These are phyloP conservation scores for Acer yangbiense DNA, from an alignment of 345 rosid species.

Conservation along the genomic window DNA sequence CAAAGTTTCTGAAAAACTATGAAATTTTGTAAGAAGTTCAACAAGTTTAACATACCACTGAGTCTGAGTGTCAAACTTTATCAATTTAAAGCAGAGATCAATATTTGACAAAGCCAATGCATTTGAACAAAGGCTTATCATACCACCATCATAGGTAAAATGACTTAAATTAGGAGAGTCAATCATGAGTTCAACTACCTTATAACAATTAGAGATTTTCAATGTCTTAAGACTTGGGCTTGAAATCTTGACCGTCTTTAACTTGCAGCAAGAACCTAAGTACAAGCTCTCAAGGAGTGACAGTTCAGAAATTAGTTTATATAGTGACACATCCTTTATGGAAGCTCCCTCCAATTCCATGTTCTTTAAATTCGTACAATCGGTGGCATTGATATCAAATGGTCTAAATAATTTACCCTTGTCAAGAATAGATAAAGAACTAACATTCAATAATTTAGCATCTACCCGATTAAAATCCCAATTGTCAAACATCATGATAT, in stretches of 20 bases:
- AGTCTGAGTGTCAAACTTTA: not conserved
- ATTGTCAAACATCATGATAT: not conserved
- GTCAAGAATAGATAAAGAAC: not conserved
- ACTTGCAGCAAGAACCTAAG: not conserved
- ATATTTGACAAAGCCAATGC: not conserved
- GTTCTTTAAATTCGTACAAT: not conserved
- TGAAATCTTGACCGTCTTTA: not conserved
- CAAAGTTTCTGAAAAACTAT: not conserved
- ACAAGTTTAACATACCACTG: not conserved
- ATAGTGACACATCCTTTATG: not conserved
- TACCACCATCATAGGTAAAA: not conserved
- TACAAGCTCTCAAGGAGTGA: not conserved
- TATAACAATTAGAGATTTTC: not conserved
- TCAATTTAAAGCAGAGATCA: not conserved
- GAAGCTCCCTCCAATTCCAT: not conserved
- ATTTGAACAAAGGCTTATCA: not conserved
- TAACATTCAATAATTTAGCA: not conserved
- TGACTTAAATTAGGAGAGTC: not conserved
- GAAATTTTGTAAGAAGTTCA: conserved; percentile 5
- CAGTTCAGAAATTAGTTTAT: not conserved
- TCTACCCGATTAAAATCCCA: not conserved
- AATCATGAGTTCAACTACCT: not conserved
- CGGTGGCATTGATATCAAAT: not conserved
- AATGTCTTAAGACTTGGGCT: not conserved
- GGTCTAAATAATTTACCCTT: not conserved